Evolutionary conservation across 192 early-diverging fungal genomes (phyloP).

Genomic region (Rhizophlyctis rosea): DNA sequence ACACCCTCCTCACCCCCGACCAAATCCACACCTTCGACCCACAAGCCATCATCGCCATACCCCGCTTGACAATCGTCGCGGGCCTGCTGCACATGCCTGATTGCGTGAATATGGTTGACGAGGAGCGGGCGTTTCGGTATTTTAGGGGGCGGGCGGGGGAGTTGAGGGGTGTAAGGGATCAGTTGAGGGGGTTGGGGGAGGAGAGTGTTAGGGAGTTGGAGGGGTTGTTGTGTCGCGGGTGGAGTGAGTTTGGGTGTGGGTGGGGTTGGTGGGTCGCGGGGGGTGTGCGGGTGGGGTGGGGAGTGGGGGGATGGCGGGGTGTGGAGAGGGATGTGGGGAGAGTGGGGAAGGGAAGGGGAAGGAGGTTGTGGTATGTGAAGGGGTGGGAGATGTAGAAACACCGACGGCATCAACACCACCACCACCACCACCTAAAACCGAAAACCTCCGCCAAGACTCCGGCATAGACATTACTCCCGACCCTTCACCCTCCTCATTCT

Average conservation of each 20-base stretch:
- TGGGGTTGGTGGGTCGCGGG: not conserved
- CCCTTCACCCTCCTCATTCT: too few species aligned
- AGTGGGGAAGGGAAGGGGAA: not conserved
- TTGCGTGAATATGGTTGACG: constrained; percentile 51
- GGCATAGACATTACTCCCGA: too few species aligned
- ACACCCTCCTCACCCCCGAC: constrained; percentile 32
- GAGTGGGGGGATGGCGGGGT: not conserved
- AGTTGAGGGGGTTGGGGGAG: not conserved
- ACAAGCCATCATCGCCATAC: constrained; percentile 53
- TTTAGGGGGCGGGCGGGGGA: constrained; percentile 46
- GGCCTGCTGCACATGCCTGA: constrained; percentile 54
- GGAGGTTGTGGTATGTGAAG: too few species aligned
- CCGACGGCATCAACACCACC: too few species aligned
- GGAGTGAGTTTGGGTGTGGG: constrained; percentile 1
- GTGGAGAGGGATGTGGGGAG: not conserved
- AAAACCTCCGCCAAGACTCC: too few species aligned
- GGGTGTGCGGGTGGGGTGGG: not conserved
- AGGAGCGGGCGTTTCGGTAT: constrained; percentile 58
- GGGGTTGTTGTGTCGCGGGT: constrained; percentile 17
- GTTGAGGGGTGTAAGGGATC: constrained; percentile 3
- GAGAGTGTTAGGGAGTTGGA: constrained; percentile 13
- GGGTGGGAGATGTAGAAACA: too few species aligned
- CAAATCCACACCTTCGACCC: constrained; percentile 59
- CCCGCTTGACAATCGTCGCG: constrained; percentile 56
- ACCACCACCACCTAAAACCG: too few species aligned